These are phyloP conservation scores for Dillenia turbinata DNA, from an alignment of 164 flowering plant genomes.

Conservation along the genomic window DNA sequence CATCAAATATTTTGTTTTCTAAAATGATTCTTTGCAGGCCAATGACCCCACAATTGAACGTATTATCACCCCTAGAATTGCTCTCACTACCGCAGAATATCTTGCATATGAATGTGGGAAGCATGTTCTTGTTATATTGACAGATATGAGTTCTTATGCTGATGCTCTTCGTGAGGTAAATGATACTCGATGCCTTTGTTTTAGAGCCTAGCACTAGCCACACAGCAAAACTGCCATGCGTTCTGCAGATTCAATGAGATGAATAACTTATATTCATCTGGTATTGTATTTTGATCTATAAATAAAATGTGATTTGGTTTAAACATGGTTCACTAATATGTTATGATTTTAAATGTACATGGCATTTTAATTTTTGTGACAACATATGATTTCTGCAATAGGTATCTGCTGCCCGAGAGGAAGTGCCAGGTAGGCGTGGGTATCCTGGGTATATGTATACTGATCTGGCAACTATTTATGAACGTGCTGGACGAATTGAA, in stretches of 20 bases:
- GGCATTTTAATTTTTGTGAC: background rate
- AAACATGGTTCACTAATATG: too few relatives aligned
- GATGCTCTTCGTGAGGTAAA: conserved; percentile 98
- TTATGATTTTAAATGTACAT: too few relatives aligned
- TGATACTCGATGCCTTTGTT: too few relatives aligned
- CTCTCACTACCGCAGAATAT: conserved; percentile 96
- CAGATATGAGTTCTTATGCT: conserved; percentile 98
- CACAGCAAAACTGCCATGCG: too few relatives aligned
- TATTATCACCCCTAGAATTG: conserved; percentile 94
- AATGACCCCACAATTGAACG: conserved; percentile 99
- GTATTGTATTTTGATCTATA: too few relatives aligned
- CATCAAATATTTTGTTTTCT: background rate
- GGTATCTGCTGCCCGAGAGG: conserved; percentile 99
- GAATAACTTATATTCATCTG: too few relatives aligned
- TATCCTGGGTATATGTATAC: conserved; percentile 99
- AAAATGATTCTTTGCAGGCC: conserved; percentile 49
- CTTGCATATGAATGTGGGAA: conserved; percentile 99
- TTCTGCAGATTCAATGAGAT: too few relatives aligned
- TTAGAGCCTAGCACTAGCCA: too few relatives aligned
- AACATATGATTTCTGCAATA: conserved; percentile 17
- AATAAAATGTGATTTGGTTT: too few relatives aligned
- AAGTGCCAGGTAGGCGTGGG: conserved; percentile 99
- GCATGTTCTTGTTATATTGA: conserved; percentile 92
- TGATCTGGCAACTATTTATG: conserved; percentile 94
- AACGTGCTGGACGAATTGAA: conserved; percentile 98